Base-by-base conservation (phyloP, 768 basidiomycete genomes). In the Suillus alpinus region DNA sequence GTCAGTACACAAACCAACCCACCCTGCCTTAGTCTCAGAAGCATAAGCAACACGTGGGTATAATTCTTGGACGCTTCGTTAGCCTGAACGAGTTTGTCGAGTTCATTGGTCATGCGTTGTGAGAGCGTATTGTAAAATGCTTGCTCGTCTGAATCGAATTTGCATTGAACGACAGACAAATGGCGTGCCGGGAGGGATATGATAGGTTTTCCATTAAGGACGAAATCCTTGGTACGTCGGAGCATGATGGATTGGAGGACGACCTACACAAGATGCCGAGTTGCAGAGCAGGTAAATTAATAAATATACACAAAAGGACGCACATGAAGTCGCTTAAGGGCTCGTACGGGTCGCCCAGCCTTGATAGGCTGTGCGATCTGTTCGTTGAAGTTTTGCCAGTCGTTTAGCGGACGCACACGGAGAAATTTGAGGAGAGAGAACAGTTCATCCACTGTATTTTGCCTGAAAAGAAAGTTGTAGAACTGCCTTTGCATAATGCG, bases 21-120 rank as follows among this genome's bases (percentile, higher is more conserved):
- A 90, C 95, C 93, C 83, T 99, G 96, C 32, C 96, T 87, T 51
- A 98, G 79, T 34, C 96, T 84, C 52, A 97, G 81, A 63, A 92
- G 80, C 36, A 92, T 71, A 16, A 89, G 77, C 65, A 92, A 76
- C 6, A 92, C 85, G 39, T 83, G 82, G 0, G 89, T 90, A 69
- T 92, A 91, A 50, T 80, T 84, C 64, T 82, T 79, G 61, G 73
- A 80, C 51, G 80, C 80, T 31, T 83, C 77, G 4, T 76, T 77
- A 37, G 78, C 73, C 58, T 77, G 73, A 73, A 87, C 81, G 47
- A 92, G 78, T 67, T 88, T 88, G 68, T 91, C 83, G 55, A 95
- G 83, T 20, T 80, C 80, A 26, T 78, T 76, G 23, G 80, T 81
- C 81, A 91, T 87, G 74, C 88, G 86, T 34, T 71, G 79, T 70